Base-by-base conservation (phyloP, 257 asterid species). In the Buddleja alternifolia region DNA sequence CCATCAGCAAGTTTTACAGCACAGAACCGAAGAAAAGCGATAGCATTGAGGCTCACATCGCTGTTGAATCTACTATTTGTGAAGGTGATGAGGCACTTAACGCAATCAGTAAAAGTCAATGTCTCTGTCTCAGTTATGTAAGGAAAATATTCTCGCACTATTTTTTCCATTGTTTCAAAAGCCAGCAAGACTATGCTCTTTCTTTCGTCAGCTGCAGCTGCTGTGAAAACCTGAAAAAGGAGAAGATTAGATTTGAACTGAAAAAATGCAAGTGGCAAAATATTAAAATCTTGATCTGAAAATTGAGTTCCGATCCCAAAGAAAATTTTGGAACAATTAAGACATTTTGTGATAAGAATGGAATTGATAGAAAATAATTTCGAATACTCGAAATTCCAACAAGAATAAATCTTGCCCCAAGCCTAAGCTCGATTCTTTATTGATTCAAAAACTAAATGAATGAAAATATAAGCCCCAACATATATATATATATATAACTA, bases 1-100 rank as follows among this genome's bases (percentile, higher is more conserved):
- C 95, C 99, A 11, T 93, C 99, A 36, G 99, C 96, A 60, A 93
- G 95, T 88, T 91, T 93, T 75, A 89, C 93, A 73, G 99, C 99
- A 73, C 99, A 94, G 83, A 86, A 94, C 69, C 99, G 96, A 67
- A 94, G 96, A 79, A 94, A 94, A 71, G 99, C 99, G 73, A 94
- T 94, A 47, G 99, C 99, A 67, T 94, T 94, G 82, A 94, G 96
- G 88, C 99, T 91, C 55, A 94, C 91, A 75, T 90, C 99, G 64
- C 95, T 94, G 88, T 91, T 94, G 80, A 91, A 94, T 81, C 86
- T 87, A 82, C 92, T 94, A 67, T 77, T 89, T 62, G 99, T 94
- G 86, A 94, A 94, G 46, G 97, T 86, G 80, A 94, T 86, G 74
- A 94, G 96, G 86, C 99, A 94, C 72, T 79, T 90, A 41, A 94